A percentile compares a stretch with the other conserved stretches of the same genome.
These are phyloP conservation scores for Pythium rishiriense DNA, from an alignment of 352 stramenopile species.

Conservation along the genomic window DNA sequence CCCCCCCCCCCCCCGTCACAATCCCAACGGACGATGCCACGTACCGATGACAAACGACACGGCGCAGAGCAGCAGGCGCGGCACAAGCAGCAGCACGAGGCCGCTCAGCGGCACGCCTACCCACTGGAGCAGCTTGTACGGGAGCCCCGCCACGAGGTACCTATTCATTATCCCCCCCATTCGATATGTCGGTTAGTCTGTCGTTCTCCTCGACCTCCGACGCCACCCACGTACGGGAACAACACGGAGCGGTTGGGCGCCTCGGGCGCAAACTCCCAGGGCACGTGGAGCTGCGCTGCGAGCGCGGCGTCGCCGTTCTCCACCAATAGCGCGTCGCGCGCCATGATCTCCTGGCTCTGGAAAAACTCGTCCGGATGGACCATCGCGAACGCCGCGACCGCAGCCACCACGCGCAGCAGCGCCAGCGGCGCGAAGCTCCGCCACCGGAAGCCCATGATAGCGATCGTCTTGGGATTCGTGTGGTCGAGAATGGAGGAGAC, in stretches of 20 bases:
- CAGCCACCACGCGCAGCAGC: conserved; percentile 37
- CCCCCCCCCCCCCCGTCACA: too few species aligned
- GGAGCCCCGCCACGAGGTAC: conserved; percentile 45
- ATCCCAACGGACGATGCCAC: background rate
- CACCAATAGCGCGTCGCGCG: conserved; percentile 41
- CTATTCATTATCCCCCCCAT: conserved; percentile 24
- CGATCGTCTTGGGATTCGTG: too few species aligned
- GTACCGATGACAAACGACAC: conserved; percentile 60
- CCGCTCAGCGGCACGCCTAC: conserved; percentile 44
- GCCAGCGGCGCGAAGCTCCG: conserved; percentile 38
- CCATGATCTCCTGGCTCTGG: conserved; percentile 86
- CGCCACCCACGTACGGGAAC: conserved; percentile 50
- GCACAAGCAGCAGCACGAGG: conserved; percentile 48
- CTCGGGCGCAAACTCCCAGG: conserved; percentile 74
- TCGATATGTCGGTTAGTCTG: background rate
- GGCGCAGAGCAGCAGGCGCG: conserved; percentile 57
- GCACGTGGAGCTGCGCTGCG: conserved; percentile 49
- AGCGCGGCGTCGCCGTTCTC: background rate
- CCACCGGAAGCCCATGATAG: conserved; percentile 9
- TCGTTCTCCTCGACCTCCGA: background rate
- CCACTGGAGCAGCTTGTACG: conserved; percentile 47
- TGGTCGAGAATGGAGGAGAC: too few species aligned
- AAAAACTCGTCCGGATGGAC: conserved; percentile 88
- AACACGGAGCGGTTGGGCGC: conserved; percentile 72
- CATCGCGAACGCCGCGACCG: conserved; percentile 50